phyloP scores from a whole-genome alignment of 345 rosid species.

The Citrus cavaleriei region DNA sequence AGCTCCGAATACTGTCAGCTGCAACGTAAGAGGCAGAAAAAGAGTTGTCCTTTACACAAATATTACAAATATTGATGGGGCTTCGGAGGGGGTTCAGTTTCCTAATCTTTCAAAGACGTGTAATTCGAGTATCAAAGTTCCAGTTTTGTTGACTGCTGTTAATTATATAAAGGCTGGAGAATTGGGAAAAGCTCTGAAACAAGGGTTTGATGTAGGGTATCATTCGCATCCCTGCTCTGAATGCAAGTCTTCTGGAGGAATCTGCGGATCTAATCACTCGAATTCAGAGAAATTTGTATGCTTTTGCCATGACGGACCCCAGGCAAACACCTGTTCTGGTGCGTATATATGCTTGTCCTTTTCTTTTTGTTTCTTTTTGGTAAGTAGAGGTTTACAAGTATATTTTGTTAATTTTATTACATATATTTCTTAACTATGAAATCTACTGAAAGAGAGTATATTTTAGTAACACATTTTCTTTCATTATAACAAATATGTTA shows the following conservation, averaged over 20 bases:
- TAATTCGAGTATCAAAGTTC: not conserved
- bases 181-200: not conserved
- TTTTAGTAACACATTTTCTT: too few species aligned
- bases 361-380: too few species aligned
- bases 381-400: too few species aligned
- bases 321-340: not conserved
- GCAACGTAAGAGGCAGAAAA: not conserved
- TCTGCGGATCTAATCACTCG: constrained; percentile 34
- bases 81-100: not conserved
- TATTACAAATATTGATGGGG: not conserved
- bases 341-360: too few species aligned
- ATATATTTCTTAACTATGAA: too few species aligned
- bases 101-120: not conserved
- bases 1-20: not conserved
- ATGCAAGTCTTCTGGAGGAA: constrained; percentile 31
- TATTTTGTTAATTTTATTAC: too few species aligned
- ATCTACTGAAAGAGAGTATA: too few species aligned
- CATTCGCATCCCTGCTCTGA: not conserved
- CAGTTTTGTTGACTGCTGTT: not conserved
- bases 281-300: constrained; percentile 26
- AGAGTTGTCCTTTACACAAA: not conserved
- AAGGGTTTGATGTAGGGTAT: constrained; percentile 29
- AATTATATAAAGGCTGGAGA: fast-evolving
- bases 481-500: too few species aligned
- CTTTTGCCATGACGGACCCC: constrained; percentile 22